Conservation (phyloP, 139 green algal species). For the Tetradesmus obliquus region DNA sequence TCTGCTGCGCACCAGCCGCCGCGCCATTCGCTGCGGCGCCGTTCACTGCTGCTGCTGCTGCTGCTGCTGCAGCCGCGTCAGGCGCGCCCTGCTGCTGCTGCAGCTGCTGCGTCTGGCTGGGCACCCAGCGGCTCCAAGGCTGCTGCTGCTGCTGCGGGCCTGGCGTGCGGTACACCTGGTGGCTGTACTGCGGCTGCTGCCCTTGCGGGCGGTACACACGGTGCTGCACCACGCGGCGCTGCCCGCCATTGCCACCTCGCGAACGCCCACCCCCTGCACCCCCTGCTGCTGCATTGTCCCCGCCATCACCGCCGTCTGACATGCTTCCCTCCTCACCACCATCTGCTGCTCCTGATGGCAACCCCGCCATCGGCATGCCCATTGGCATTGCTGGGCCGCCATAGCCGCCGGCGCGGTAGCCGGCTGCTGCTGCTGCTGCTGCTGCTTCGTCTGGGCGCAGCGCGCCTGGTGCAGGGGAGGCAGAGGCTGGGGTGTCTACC, state of each 20-base stretch:
- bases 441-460: not conserved
- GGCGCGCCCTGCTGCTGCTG: constrained; percentile 18
- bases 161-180: not conserved
- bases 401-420: not conserved
- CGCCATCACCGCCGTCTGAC: not conserved
- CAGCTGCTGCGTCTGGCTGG: not conserved
- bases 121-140: not conserved
- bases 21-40: not conserved
- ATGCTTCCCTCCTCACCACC: not conserved
- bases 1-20: not conserved
- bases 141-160: not conserved
- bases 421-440: constrained; percentile 15
- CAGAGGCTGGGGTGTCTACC: constrained; percentile 6
- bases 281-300: not conserved
- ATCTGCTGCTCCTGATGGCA: not conserved
- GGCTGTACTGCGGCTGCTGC: not conserved
- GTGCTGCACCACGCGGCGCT: not conserved
- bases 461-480: not conserved
- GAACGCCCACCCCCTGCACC: not conserved
- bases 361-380: too few species aligned
- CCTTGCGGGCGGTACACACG: constrained; percentile 2
- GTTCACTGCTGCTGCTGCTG: not conserved
- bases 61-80: not conserved
- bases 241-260: not conserved
- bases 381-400: too few species aligned